These are phyloP conservation scores for Diaporthe velutina DNA, from an alignment of 2,329 filamentous ascomycete species.

Conservation along the genomic window DNA sequence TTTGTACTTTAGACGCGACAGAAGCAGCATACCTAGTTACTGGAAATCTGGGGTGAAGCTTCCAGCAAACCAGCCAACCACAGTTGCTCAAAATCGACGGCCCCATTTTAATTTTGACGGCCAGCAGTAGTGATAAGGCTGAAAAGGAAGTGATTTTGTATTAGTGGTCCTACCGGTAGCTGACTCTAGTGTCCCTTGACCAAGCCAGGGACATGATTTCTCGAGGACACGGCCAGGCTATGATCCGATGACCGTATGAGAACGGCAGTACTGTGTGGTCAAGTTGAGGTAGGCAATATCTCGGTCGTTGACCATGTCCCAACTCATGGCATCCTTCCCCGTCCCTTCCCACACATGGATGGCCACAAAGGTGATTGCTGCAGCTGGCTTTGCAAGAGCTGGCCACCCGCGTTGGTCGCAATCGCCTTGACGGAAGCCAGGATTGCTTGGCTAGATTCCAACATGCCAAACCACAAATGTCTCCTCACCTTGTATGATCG, in stretches of 20 bases:
- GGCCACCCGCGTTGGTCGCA: not conserved
- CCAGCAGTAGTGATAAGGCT: not conserved
- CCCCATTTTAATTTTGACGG: conserved; percentile 17
- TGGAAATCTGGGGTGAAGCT: conserved; percentile 4
- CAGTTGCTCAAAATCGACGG: not conserved
- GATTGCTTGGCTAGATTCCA: too few relatives aligned
- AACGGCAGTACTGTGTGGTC: conserved; percentile 7
- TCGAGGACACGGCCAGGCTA: not conserved
- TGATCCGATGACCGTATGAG: not conserved
- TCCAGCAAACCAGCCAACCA: not conserved
- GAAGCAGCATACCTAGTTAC: too few relatives aligned
- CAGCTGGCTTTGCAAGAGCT: not conserved
- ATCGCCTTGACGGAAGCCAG: not conserved
- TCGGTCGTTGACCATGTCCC: not conserved
- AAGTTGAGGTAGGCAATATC: conserved; percentile 7
- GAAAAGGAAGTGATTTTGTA: not conserved
- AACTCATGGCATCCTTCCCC: too few relatives aligned
- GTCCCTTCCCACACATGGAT: not conserved
- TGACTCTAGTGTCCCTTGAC: not conserved
- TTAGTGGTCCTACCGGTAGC: not conserved
- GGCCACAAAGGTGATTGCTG: not conserved
- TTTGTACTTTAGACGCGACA: not conserved
- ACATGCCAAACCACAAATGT: too few relatives aligned
- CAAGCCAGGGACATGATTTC: not conserved
- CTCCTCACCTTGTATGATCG: not conserved